A percentile compares a stretch with the other conserved stretches of the same genome.
Conservation (phyloP, 2,329 filamentous ascomycete genomes). For the Botrytis hyacinthi region DNA sequence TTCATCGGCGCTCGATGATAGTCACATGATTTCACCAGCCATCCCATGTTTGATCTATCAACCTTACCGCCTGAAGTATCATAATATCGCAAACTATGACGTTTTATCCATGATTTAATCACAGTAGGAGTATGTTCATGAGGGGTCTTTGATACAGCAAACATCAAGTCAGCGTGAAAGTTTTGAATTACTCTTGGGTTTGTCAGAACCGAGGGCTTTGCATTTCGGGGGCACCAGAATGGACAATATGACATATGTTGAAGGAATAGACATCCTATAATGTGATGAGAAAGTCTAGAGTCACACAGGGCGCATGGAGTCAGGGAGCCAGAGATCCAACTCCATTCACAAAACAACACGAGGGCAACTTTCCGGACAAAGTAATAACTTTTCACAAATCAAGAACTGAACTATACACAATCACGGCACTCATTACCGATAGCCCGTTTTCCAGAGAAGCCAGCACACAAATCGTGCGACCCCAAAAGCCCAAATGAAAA, state of each 20-base stretch:
- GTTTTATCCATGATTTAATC: background rate
- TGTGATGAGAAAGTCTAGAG: background rate
- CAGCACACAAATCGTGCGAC: background rate
- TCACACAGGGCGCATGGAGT: background rate
- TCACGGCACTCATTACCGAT: too few relatives aligned
- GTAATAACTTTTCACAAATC: background rate
- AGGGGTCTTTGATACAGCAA: background rate
- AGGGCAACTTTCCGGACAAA: background rate
- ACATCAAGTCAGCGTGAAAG: background rate
- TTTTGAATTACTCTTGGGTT: background rate
- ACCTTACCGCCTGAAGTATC: background rate
- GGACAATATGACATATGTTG: background rate
- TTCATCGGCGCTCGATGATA: background rate
- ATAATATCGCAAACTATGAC: background rate
- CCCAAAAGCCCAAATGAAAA: background rate
- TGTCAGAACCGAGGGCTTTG: background rate
- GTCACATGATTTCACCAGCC: background rate
- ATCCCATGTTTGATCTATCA: background rate
- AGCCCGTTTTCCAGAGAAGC: background rate
- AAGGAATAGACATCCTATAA: background rate
- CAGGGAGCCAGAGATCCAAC: background rate
- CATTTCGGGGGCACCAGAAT: background rate
- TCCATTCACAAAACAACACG: background rate
- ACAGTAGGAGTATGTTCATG: fast-evolving
- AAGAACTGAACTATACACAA: background rate